Percentiles rank a stretch among this genome's conserved stretches.
phyloP scores from a whole-genome alignment of 202 grass and related monocot genomes.

The Schoenoplectus triqueter region DNA sequence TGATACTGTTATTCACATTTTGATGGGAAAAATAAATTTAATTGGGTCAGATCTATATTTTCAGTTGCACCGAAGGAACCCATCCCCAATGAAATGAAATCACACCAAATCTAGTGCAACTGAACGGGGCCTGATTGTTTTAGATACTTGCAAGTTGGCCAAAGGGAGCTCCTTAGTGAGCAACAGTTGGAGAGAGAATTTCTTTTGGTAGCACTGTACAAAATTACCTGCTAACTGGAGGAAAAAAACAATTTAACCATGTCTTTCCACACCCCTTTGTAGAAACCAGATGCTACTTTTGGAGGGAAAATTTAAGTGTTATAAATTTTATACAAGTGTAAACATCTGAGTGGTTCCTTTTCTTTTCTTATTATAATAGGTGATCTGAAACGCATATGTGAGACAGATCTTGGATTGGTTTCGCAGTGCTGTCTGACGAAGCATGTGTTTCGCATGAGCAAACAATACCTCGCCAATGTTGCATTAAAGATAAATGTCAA shows the following conservation, averaged over 20 bases:
- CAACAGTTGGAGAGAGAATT: background rate
- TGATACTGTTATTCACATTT: no score
- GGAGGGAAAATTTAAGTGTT: background rate
- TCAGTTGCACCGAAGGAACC: no score
- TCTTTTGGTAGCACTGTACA: background rate
- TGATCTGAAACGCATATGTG: slow-evolving; percentile 89
- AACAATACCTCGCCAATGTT: slow-evolving; percentile 87
- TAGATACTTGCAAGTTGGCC: background rate
- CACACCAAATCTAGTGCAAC: no score
- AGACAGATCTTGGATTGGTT: slow-evolving; percentile 86
- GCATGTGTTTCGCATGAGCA: slow-evolving; percentile 83
- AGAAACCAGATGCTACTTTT: slow-evolving; percentile 5
- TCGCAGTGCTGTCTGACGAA: slow-evolving; percentile 82
- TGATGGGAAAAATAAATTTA: no score
- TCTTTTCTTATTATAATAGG: slow-evolving; percentile 46
- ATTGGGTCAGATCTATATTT: no score
- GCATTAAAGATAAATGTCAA: slow-evolving; percentile 96
- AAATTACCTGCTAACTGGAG: slow-evolving; percentile 2
- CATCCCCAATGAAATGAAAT: no score
- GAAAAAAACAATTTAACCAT: background rate
- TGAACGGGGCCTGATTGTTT: background rate
- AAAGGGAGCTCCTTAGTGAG: background rate
- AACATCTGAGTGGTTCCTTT: background rate
- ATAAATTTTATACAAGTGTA: slow-evolving; percentile 1
- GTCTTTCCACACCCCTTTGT: background rate